Base-by-base conservation (phyloP, 2,329 filamentous ascomycete genomes). In the Scedosporium apiospermum region DNA sequence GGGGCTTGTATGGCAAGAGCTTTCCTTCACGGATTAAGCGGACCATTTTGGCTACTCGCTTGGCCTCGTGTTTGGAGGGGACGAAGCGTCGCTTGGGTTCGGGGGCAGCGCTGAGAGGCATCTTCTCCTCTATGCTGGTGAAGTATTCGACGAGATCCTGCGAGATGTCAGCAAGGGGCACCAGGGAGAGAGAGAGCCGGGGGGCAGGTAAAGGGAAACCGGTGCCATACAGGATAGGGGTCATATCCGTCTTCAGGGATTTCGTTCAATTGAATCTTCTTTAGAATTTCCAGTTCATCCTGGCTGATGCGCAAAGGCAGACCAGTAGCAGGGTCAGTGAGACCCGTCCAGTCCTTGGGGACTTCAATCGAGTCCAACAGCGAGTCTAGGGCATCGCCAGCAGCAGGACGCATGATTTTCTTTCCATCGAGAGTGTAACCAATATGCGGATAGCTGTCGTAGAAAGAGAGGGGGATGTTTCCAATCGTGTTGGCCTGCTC, bases 401-500 rank as follows among this genome's bases (percentile, higher is more conserved):
- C 93, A 3, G 96, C 95, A 6, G 95, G 95, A 61, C 95, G 89
- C 87, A 96, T 90, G 66, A 99, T 96, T 75, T 90, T 96, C 83
- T 96, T 97, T 74, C 95, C 95, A 74, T 99, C 96, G 78, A 99
- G 98, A 70, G 97, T 91, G 77, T 99, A 99, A 64, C 95, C 95
- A 72, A 99, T 97, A 73, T 99, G 95, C 60, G 95, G 95, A 73
- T 97, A 99, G 42, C 91, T 89, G 74, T 99, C 95, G 79, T 99
- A 99, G 77, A 96, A 98, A 3, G 90, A 89, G 59, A 98, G 79
- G 4, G 93, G 91, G 64, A 99, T 99, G 72, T 98, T 82, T 68
- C 95, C 96, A 69, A 99, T 97, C 0, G 95, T 98, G 77, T 99
- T 99, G 60, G 81, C 82, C 30, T 88, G 85, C 63, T 85, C 88